Evolutionary conservation across 108 stramenopile species (phyloP).

Genomic region (Skeletonema grethae): DNA sequence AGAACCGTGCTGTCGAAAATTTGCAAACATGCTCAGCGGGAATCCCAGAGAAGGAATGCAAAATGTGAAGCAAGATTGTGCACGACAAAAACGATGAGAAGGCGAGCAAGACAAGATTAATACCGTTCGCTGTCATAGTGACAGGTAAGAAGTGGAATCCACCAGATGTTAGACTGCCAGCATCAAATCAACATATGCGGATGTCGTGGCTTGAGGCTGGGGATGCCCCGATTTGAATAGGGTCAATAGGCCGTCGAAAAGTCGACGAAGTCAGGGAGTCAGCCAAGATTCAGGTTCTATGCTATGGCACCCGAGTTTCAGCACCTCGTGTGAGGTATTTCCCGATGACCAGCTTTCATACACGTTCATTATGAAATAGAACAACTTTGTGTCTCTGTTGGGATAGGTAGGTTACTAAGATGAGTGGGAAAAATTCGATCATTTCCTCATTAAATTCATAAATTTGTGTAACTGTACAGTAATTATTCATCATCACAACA

Average conservation of each 20-base stretch:
- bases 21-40: too few relatives aligned
- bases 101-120: too few relatives aligned
- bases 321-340: conserved; percentile 29
- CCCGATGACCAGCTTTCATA: not conserved
- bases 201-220: conserved; percentile 9
- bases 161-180: conserved; percentile 19
- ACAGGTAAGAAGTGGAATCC: conserved; percentile 22
- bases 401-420: conserved; percentile 5
- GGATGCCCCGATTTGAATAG: conserved; percentile 41
- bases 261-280: conserved; percentile 8
- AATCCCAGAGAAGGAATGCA: too few relatives aligned
- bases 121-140: too few relatives aligned
- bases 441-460: conserved; percentile 7
- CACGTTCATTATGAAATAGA: not conserved
- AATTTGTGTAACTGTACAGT: not conserved
- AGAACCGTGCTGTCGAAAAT: too few relatives aligned
- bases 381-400: not conserved
- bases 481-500: not conserved
- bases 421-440: not conserved
- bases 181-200: conserved; percentile 27
- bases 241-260: conserved; percentile 7
- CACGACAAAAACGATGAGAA: too few relatives aligned
- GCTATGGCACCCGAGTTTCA: too few relatives aligned
- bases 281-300: conserved; percentile 12
- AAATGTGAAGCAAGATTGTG: too few relatives aligned